phyloP scores from a whole-genome alignment of 2,329 filamentous ascomycete genomes.

The Colletotrichum graminicola region DNA sequence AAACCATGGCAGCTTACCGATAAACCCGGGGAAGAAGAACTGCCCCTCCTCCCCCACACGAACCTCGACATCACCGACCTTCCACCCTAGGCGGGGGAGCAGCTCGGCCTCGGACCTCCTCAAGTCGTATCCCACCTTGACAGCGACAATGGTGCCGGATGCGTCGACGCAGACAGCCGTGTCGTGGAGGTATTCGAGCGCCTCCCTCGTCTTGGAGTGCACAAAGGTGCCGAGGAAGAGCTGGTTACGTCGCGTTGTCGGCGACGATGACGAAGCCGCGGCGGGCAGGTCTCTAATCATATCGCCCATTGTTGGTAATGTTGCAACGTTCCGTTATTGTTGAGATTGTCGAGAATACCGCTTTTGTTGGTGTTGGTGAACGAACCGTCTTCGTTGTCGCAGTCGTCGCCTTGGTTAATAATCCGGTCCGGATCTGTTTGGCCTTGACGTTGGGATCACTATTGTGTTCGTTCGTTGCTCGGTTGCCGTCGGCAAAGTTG shows the following conservation, averaged over 20 bases:
- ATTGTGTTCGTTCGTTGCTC: neutral
- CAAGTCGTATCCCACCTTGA: conserved; percentile 54
- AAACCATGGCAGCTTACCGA: conserved; percentile 64
- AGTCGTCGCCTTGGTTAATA: neutral
- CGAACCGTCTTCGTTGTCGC: neutral
- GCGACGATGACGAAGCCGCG: conserved; percentile 7
- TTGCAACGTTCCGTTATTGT: neutral
- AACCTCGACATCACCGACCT: conserved; percentile 53
- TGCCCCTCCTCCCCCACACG: conserved; percentile 60
- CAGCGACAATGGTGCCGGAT: conserved; percentile 62
- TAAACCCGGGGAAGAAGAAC: conserved; percentile 88
- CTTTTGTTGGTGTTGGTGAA: neutral
- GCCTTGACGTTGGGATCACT: conserved; percentile 3
- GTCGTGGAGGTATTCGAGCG: conserved; percentile 65
- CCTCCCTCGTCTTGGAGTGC: conserved; percentile 61
- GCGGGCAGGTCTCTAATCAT: conserved; percentile 36
- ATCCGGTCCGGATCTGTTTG: neutral
- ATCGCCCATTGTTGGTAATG: conserved; percentile 31
- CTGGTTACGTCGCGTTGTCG: conserved; percentile 50
- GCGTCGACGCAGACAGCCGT: conserved; percentile 64
- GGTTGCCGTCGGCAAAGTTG: conserved; percentile 20
- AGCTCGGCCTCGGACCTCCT: conserved; percentile 51
- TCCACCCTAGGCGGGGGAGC: conserved; percentile 61
- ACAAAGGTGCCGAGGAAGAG: conserved; percentile 69
- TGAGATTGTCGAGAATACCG: neutral